Evolutionary conservation across 179 eudicot genomes (phyloP).

Genomic region (Corrigiola litoralis): DNA sequence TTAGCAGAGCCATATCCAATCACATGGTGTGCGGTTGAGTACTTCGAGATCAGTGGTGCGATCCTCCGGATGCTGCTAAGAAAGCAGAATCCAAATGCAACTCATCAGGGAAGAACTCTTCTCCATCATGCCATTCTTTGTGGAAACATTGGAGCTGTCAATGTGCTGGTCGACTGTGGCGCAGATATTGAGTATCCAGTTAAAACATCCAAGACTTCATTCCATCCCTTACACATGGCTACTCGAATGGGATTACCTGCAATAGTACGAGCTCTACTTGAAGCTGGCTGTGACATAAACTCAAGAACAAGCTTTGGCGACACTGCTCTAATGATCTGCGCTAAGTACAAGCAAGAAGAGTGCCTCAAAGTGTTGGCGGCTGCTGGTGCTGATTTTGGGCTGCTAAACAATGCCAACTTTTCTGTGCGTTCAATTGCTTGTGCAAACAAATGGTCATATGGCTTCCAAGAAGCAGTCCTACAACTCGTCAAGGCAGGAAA

Average conservation of each 20-base stretch:
- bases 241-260: slow-evolving; percentile 53
- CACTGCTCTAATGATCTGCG: slow-evolving; percentile 67
- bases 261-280: slow-evolving; percentile 44
- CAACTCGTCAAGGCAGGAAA: slow-evolving; percentile 42
- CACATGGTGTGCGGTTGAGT: slow-evolving; percentile 91
- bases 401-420: slow-evolving; percentile 43
- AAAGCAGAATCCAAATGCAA: slow-evolving; percentile 28
- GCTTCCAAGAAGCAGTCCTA: slow-evolving; percentile 48
- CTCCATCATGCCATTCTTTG: slow-evolving; percentile 92
- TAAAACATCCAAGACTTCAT: slow-evolving; percentile 29
- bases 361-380: slow-evolving; percentile 51
- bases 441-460: slow-evolving; percentile 41
- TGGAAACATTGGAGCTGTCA: slow-evolving; percentile 41
- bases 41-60: slow-evolving; percentile 65
- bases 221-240: slow-evolving; percentile 76
- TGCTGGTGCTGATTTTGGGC: slow-evolving; percentile 82
- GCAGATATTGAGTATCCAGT: slow-evolving; percentile 47
- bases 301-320: slow-evolving; percentile 57
- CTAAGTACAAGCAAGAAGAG: slow-evolving; percentile 48
- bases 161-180: slow-evolving; percentile 45
- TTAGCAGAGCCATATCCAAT: slow-evolving; percentile 80
- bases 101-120: slow-evolving; percentile 70
- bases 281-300: slow-evolving; percentile 60
- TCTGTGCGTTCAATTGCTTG: slow-evolving; percentile 50
- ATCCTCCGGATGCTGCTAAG: slow-evolving; percentile 63